phyloP scores from a whole-genome alignment of 192 early-diverging fungal genomes.

The Coemansia sp. region DNA sequence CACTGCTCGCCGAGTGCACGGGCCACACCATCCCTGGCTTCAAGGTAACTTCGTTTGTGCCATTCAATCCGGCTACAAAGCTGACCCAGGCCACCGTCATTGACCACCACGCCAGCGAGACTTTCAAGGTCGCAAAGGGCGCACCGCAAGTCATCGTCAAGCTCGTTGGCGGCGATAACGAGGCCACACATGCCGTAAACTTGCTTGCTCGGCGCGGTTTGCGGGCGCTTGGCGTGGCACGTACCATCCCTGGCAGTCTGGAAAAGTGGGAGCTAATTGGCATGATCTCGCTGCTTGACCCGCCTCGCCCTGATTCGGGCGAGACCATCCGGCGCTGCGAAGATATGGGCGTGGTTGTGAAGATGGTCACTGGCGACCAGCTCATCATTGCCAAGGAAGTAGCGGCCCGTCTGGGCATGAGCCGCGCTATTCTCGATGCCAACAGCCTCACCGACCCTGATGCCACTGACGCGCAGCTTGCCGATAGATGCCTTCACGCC shows the following conservation, averaged over 20 bases:
- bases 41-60: conserved; percentile 87
- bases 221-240: conserved; percentile 91
- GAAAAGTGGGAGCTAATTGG: conserved; percentile 80
- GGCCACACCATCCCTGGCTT: conserved; percentile 85
- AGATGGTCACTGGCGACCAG: conserved; percentile 98
- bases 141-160: conserved; percentile 90
- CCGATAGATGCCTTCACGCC: conserved; percentile 77
- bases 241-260: conserved; percentile 63
- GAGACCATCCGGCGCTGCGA: conserved; percentile 83
- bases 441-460: conserved; percentile 76
- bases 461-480: conserved; percentile 77
- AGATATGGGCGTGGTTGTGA: conserved; percentile 85
- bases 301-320: conserved; percentile 84
- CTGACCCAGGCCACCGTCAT: conserved; percentile 86
- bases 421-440: conserved; percentile 87
- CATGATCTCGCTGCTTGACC: conserved; percentile 89
- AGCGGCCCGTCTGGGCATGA: conserved; percentile 87
- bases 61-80: conserved; percentile 92
- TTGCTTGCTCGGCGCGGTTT: conserved; percentile 82
- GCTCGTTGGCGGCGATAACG: conserved; percentile 77
- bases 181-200: conserved; percentile 81
- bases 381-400: conserved; percentile 93
- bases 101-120: conserved; percentile 65
- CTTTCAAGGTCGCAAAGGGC: conserved; percentile 90
- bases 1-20: conserved; percentile 63